phyloP scores from a whole-genome alignment of 1,284 basidiomycete species.

The Cryptococcus floricola region DNA sequence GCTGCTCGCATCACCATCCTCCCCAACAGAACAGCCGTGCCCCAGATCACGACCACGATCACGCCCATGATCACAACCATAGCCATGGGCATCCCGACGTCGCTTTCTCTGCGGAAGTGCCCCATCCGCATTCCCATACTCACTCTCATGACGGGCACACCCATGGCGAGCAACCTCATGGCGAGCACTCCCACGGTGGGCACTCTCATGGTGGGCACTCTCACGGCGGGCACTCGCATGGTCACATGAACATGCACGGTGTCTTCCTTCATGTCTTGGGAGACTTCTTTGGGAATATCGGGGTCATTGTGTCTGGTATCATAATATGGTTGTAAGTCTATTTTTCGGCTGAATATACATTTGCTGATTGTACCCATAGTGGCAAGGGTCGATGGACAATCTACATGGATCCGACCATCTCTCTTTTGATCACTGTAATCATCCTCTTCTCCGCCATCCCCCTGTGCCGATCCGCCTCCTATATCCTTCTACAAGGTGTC shows the following conservation, averaged over 20 bases:
- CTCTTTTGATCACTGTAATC: conserved; percentile 89
- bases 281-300: conserved; percentile 95
- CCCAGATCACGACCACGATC: conserved; percentile 17
- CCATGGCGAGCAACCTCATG: conserved; percentile 11
- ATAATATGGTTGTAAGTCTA: conserved; percentile 71
- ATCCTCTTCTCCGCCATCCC: conserved; percentile 95
- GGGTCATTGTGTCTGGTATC: conserved; percentile 91
- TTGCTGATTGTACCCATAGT: conserved; percentile 8
- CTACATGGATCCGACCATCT: conserved; percentile 92
- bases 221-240: conserved; percentile 57
- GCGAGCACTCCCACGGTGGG: conserved; percentile 8
- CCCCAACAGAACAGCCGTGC: background rate
- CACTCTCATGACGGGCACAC: background rate
- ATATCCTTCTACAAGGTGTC: conserved; percentile 93
- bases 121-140: background rate
- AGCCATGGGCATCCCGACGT: conserved; percentile 31
- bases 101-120: conserved; percentile 13
- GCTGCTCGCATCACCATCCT: too few relatives aligned
- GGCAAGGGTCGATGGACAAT: conserved; percentile 57
- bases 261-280: conserved; percentile 92
- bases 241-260: conserved; percentile 95
- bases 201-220: conserved; percentile 23
- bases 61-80: conserved; percentile 26
- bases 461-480: conserved; percentile 87
- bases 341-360: background rate